Conservation (phyloP, 108 stramenopile species). For the Skeletonema costatum region DNA sequence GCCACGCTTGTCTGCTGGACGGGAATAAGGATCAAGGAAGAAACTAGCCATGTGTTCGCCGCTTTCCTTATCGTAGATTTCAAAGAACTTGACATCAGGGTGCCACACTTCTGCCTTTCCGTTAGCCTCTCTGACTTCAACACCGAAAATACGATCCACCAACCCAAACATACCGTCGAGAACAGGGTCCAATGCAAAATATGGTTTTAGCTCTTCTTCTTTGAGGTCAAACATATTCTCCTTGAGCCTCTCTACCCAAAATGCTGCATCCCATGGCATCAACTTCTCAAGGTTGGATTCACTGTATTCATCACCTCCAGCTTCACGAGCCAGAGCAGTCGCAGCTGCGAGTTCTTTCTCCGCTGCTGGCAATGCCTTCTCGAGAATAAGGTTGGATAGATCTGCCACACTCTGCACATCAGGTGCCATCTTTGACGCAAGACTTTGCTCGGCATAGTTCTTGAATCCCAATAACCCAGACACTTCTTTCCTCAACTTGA, state of each 20-base stretch:
- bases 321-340: constrained; percentile 69
- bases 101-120: constrained; percentile 96
- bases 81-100: constrained; percentile 94
- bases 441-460: constrained; percentile 84
- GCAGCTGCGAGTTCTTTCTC: constrained; percentile 90
- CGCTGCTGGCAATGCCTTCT: constrained; percentile 94
- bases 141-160: constrained; percentile 89
- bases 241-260: constrained; percentile 95
- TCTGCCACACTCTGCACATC: constrained; percentile 80
- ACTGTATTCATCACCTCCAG: constrained; percentile 83
- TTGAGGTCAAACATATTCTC: constrained; percentile 93
- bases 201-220: constrained; percentile 96
- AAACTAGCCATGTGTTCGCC: constrained; percentile 94
- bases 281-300: constrained; percentile 74
- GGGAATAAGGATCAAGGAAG: constrained; percentile 95
- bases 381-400: constrained; percentile 88
- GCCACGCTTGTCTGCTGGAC: constrained; percentile 96
- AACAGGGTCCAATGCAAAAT: constrained; percentile 94
- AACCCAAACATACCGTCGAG: constrained; percentile 94
- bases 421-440: constrained; percentile 96
- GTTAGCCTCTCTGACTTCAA: constrained; percentile 84
- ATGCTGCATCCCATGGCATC: constrained; percentile 91
- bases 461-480: constrained; percentile 88
- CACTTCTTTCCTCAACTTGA: constrained; percentile 83
- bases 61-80: constrained; percentile 82